Conservation (phyloP, 129 eudicot species). For the Pseudognaphalium luteoalbum region DNA sequence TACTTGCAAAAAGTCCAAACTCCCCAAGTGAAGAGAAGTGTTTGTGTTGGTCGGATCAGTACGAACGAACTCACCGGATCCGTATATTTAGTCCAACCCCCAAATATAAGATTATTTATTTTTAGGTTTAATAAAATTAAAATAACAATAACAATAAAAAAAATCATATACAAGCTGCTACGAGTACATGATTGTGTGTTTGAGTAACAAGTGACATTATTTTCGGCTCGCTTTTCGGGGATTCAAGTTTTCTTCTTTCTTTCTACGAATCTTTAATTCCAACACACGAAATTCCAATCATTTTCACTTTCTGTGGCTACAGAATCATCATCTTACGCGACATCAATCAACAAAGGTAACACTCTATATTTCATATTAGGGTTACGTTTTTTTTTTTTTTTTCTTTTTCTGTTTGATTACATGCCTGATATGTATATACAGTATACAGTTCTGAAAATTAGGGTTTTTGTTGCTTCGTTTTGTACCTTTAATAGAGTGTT, state of each 20-base stretch:
- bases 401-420: background rate
- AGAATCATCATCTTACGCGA: background rate
- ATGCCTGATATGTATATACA: background rate
- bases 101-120: background rate
- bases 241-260: background rate
- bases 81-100: background rate
- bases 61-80: background rate
- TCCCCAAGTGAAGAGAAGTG: background rate
- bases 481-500: background rate
- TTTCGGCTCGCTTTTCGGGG: background rate
- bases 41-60: background rate
- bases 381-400: too few species aligned
- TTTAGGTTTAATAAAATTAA: too few species aligned
- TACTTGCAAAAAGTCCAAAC: background rate
- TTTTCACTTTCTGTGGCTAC: background rate
- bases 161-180: background rate
- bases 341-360: background rate
- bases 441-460: background rate
- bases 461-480: slow-evolving; percentile 11
- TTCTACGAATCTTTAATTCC: background rate
- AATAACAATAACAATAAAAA: too few species aligned
- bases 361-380: background rate
- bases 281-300: background rate
- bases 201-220: background rate
- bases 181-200: background rate